phyloP scores from a whole-genome alignment of 1,139 yeast species.

The Yamadazyma diddensiae region DNA sequence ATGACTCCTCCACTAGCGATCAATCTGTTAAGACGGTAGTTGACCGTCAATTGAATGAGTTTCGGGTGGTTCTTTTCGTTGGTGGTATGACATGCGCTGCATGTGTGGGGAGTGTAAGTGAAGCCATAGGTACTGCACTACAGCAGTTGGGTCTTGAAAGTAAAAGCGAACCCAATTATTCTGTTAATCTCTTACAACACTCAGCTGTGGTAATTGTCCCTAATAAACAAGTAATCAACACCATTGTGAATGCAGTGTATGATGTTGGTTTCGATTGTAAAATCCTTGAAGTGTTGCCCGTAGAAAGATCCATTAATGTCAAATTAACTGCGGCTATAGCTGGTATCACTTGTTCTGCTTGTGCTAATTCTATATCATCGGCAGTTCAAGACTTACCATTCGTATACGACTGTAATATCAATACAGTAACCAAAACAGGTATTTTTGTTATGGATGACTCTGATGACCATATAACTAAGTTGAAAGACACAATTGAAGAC shows the following conservation, averaged over 20 bases:
- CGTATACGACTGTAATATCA: conserved; percentile 52
- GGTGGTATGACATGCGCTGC: conserved; percentile 69
- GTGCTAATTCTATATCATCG: conserved; percentile 54
- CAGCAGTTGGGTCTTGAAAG: conserved; percentile 11
- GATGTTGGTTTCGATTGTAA: conserved; percentile 59
- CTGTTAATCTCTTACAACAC: conserved; percentile 43
- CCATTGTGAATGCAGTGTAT: conserved; percentile 43
- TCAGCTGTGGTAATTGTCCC: conserved; percentile 47
- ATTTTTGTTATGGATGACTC: conserved; percentile 51
- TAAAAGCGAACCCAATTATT: conserved; percentile 25
- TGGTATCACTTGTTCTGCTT: conserved; percentile 76
- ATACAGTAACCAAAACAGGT: conserved; percentile 59
- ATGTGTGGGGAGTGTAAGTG: conserved; percentile 49
- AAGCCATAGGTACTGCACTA: conserved; percentile 38
- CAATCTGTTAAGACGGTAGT: conserved; percentile 27
- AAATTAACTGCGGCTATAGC: conserved; percentile 61
- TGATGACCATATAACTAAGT: conserved; percentile 25
- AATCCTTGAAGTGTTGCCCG: conserved; percentile 58
- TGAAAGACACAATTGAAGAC: conserved; percentile 56
- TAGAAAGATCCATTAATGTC: conserved; percentile 44
- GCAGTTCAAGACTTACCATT: conserved; percentile 52
- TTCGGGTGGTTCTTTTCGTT: conserved; percentile 51
- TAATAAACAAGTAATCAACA: conserved; percentile 51
- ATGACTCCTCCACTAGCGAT: conserved; percentile 6
- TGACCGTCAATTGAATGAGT: conserved; percentile 26